phyloP scores from a whole-genome alignment of 768 basidiomycete species.

The Tulasnella sp. region DNA sequence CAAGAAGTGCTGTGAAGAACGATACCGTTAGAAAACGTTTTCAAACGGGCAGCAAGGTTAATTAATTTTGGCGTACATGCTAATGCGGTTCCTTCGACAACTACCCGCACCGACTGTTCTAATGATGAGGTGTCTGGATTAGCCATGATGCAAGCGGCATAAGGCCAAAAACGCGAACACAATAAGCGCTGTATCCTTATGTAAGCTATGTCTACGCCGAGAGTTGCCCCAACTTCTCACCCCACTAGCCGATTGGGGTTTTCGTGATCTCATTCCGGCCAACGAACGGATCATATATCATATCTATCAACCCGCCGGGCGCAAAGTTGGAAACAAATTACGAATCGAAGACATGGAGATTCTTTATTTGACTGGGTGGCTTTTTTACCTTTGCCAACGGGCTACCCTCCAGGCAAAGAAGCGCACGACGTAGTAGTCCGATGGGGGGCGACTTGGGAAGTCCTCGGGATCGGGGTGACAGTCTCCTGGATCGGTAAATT shows the following conservation, averaged over 20 bases:
- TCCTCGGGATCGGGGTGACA: background rate
- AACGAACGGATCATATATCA: background rate
- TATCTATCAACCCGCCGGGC: background rate
- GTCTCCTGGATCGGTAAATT: background rate
- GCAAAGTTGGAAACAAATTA: background rate
- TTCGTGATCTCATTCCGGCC: background rate
- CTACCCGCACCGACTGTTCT: background rate
- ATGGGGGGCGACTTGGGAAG: too few species aligned
- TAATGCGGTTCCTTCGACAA: background rate
- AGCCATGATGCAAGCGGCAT: background rate
- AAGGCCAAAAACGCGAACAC: background rate
- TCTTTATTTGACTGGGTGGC: background rate
- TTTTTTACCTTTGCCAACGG: background rate
- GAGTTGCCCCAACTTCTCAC: background rate
- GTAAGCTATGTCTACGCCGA: background rate
- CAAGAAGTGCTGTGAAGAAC: constrained; percentile 43
- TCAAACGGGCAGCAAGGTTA: background rate
- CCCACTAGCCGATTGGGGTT: background rate
- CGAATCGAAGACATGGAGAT: background rate
- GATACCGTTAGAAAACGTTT: background rate
- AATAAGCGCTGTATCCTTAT: background rate
- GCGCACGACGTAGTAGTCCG: background rate
- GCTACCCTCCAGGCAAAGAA: too few species aligned
- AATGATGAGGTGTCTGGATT: background rate
- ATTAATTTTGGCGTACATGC: background rate